Percentiles rank a stretch among this genome's conserved stretches.
phyloP scores from a whole-genome alignment of 768 basidiomycete genomes.

The Calocera viscosa region DNA sequence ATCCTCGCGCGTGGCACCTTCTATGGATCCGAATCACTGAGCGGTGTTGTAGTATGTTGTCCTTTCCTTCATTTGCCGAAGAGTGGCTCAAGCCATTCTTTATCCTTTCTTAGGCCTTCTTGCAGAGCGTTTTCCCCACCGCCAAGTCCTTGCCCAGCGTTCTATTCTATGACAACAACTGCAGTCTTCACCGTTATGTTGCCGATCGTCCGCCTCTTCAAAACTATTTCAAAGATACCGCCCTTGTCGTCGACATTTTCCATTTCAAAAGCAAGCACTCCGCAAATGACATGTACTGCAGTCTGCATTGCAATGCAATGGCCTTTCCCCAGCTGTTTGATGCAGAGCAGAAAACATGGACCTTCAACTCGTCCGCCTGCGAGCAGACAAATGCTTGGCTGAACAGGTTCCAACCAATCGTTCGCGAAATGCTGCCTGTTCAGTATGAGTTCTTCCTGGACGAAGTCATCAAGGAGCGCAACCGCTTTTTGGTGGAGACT shows the following conservation, averaged over 20 bases:
- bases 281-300: conserved; percentile 21
- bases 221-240: conserved; percentile 16
- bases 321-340: conserved; percentile 23
- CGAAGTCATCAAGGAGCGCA: conserved; percentile 28
- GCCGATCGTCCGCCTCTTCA: neutral
- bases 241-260: conserved; percentile 28
- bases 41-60: neutral
- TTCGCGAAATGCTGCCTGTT: conserved; percentile 27
- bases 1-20: conserved; percentile 5
- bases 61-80: neutral
- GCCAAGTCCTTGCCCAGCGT: neutral
- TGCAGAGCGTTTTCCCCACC: neutral
- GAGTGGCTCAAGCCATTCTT: neutral
- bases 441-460: conserved; percentile 32
- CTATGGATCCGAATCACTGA: neutral
- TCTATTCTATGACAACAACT: conserved; percentile 19
- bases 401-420: conserved; percentile 18
- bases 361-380: neutral
- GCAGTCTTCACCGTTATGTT: conserved; percentile 12
- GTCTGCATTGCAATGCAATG: conserved; percentile 24
- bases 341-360: conserved; percentile 13
- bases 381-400: conserved; percentile 10
- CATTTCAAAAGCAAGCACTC: conserved; percentile 32
- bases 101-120: neutral
- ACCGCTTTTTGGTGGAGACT: conserved; percentile 12